A percentile compares a stretch with the other conserved stretches of the same genome.
Conservation (phyloP, 345 rosid species). For the Syzygium aqueum region DNA sequence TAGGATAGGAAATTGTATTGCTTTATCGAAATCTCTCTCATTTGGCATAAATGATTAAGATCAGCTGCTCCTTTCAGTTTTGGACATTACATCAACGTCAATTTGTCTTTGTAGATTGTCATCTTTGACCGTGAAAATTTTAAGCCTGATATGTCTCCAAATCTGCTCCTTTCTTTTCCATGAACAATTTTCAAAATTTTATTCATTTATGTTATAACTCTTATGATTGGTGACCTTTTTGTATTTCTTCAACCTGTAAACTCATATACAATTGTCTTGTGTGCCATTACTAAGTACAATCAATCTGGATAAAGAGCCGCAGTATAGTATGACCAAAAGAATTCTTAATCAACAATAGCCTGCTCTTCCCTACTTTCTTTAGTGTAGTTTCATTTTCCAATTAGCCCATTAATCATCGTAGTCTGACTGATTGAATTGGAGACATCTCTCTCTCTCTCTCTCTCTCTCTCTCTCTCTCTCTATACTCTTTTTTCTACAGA, state of each 20-base stretch:
- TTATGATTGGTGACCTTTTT: neutral
- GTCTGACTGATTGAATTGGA: neutral
- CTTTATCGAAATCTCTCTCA: neutral
- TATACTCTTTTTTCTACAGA: constrained; percentile 15
- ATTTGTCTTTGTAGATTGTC: neutral
- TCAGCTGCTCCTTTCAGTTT: neutral
- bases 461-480: too few relatives aligned
- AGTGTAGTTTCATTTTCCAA: neutral
- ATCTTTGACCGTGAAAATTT: neutral
- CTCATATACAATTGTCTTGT: neutral
- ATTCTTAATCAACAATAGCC: neutral
- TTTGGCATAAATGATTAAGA: neutral
- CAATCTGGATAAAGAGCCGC: neutral
- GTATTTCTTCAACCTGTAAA: neutral
- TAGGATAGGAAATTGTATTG: neutral
- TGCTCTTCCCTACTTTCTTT: neutral
- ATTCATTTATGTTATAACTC: neutral
- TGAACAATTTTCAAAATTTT: neutral
- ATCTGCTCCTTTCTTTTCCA: neutral
- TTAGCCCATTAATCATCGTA: neutral
- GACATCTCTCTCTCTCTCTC: neutral
- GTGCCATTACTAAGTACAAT: neutral
- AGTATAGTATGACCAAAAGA: neutral
- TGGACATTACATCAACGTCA: neutral
- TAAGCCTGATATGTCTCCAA: neutral